phyloP scores from a whole-genome alignment of 2,329 filamentous ascomycete species.

The Pseudocercospora macadamiae region DNA sequence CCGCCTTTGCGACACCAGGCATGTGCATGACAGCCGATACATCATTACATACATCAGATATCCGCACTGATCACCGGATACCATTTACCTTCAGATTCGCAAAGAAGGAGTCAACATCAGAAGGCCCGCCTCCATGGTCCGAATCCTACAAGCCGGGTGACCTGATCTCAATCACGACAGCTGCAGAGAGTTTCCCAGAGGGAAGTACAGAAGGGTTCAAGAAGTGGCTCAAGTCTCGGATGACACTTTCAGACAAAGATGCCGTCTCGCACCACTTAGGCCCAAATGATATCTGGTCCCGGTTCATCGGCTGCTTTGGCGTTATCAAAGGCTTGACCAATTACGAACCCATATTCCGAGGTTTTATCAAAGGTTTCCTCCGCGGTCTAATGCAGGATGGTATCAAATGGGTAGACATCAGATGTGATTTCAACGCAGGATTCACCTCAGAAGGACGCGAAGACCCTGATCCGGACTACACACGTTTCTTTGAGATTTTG shows the following conservation, averaged over 20 bases:
- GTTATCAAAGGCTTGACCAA: conserved; percentile 75
- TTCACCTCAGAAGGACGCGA: conserved; percentile 70
- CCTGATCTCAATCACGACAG: conserved; percentile 61
- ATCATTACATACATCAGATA: conserved; percentile 58
- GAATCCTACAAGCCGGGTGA: conserved; percentile 62
- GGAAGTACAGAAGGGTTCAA: conserved; percentile 73
- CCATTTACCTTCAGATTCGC: conserved; percentile 63
- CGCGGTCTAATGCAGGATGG: conserved; percentile 75
- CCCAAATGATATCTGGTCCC: conserved; percentile 79
- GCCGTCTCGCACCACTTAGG: conserved; percentile 80
- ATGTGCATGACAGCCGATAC: conserved; percentile 69
- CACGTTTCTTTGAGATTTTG: conserved; percentile 71
- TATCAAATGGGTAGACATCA: conserved; percentile 80
- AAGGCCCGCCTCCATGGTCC: conserved; percentile 61
- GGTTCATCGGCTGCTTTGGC: conserved; percentile 77
- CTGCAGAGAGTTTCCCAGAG: conserved; percentile 74
- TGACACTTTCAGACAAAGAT: conserved; percentile 71
- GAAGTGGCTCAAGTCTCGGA: conserved; percentile 74
- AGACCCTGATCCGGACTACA: conserved; percentile 67
- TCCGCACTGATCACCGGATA: conserved; percentile 54
- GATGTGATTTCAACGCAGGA: conserved; percentile 72
- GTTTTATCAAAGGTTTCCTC: conserved; percentile 73
- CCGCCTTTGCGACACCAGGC: conserved; percentile 70
- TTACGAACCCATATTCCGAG: conserved; percentile 87
- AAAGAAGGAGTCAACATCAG: conserved; percentile 46